phyloP scores from a whole-genome alignment of 495 filamentous ascomycete species.

The Penicillium simplicissimum region DNA sequence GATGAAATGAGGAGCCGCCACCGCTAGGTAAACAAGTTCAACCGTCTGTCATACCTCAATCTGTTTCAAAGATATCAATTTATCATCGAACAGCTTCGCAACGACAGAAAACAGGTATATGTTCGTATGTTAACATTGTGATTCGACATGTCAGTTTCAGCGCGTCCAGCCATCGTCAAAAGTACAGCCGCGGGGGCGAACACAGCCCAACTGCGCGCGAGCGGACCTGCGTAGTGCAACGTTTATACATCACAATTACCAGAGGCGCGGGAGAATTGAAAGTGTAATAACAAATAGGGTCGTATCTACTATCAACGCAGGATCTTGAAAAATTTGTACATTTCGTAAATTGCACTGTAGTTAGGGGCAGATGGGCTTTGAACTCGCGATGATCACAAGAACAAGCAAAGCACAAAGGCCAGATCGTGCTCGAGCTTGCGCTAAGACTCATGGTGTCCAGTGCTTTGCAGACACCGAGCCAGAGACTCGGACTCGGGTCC shows the following conservation, averaged over 20 bases:
- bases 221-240: slow-evolving; percentile 22
- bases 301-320: background rate
- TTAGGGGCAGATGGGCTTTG: background rate
- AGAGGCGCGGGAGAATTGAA: background rate
- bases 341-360: background rate
- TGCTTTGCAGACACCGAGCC: background rate
- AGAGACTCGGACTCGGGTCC: slow-evolving; percentile 2
- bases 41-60: background rate
- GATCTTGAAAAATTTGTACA: background rate
- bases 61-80: background rate
- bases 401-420: background rate
- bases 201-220: slow-evolving; percentile 13
- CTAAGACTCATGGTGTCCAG: slow-evolving; percentile 5
- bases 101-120: background rate
- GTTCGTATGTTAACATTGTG: slow-evolving; percentile 2
- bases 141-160: slow-evolving; percentile 24
- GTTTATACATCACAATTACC: slow-evolving; percentile 28
- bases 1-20: background rate
- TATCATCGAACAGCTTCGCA: background rate
- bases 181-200: background rate
- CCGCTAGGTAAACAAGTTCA: background rate
- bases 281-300: background rate
- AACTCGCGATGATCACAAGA: background rate
- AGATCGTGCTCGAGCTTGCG: background rate
- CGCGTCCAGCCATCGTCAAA: background rate